phyloP scores from a whole-genome alignment of 345 rosid genomes.

The Ceriops tagal region DNA sequence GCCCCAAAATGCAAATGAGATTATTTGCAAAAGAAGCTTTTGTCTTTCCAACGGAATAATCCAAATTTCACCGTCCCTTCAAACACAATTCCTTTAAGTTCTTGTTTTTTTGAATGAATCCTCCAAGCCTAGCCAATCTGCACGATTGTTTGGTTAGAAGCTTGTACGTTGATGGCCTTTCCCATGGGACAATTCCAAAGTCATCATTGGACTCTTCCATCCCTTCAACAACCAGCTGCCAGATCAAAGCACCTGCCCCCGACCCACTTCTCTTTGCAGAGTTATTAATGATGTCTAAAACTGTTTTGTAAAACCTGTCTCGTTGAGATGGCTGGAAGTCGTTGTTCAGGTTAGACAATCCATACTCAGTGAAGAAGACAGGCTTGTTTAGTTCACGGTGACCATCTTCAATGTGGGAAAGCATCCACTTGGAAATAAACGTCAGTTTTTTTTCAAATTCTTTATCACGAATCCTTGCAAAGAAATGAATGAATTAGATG shows the following conservation, averaged over 20 bases:
- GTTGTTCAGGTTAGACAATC: constrained; percentile 67
- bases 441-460: constrained; percentile 62
- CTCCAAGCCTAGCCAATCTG: constrained; percentile 51
- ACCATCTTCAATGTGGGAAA: constrained; percentile 85
- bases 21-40: neutral
- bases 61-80: constrained; percentile 21
- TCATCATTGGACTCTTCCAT: constrained; percentile 85
- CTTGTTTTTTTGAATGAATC: constrained; percentile 27
- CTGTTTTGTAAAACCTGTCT: constrained; percentile 49
- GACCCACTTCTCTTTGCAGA: constrained; percentile 67
- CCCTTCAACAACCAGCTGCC: constrained; percentile 80
- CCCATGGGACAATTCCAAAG: constrained; percentile 80
- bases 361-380: constrained; percentile 80
- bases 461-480: constrained; percentile 58
- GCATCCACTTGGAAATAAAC: constrained; percentile 76
- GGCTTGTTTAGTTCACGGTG: constrained; percentile 74
- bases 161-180: constrained; percentile 51
- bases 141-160: constrained; percentile 64
- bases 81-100: constrained; percentile 50
- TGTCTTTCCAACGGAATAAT: neutral
- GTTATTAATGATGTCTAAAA: constrained; percentile 52
- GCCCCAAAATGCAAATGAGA: constrained; percentile 2
- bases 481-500: constrained; percentile 5
- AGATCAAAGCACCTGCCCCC: constrained; percentile 78
- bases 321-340: constrained; percentile 60